Evolutionary conservation across 2,329 filamentous ascomycete species (phyloP).

Genomic region (Fusarium secorum): DNA sequence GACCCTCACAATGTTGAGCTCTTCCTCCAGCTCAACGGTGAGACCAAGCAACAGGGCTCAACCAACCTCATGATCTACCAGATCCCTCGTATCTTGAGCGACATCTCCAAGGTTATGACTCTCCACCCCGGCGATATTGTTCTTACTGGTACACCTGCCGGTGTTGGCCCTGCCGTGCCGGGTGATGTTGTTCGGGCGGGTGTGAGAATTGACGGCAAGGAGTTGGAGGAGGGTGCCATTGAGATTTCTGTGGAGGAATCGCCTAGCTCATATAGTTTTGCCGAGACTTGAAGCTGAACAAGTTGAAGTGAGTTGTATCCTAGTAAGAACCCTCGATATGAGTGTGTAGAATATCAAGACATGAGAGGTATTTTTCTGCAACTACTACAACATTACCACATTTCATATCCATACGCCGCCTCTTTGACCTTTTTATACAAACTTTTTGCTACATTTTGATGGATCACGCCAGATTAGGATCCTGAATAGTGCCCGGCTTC

Average conservation of each 20-base stretch:
- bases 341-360: conserved; percentile 21
- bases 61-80: conserved; percentile 95
- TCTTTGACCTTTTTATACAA: neutral
- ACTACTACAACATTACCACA: neutral
- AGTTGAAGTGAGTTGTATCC: neutral
- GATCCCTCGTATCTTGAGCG: conserved; percentile 85
- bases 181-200: conserved; percentile 90
- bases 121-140: conserved; percentile 91
- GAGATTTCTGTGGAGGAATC: conserved; percentile 85
- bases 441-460: neutral
- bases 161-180: conserved; percentile 83
- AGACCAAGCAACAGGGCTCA: conserved; percentile 81
- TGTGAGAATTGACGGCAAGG: conserved; percentile 79
- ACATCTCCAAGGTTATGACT: conserved; percentile 95
- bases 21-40: conserved; percentile 83
- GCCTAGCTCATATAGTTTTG: conserved; percentile 78
- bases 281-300: conserved; percentile 64
- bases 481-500: conserved; percentile 63
- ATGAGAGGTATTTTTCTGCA: neutral
- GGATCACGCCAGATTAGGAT: conserved; percentile 61
- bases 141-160: conserved; percentile 96
- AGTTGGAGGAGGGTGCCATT: conserved; percentile 84
- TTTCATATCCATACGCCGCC: neutral
- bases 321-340: neutral
- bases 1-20: conserved; percentile 90